Base-by-base conservation (phyloP, 225 moss, liverwort and hornwort genomes). In the Neckera pumila region DNA sequence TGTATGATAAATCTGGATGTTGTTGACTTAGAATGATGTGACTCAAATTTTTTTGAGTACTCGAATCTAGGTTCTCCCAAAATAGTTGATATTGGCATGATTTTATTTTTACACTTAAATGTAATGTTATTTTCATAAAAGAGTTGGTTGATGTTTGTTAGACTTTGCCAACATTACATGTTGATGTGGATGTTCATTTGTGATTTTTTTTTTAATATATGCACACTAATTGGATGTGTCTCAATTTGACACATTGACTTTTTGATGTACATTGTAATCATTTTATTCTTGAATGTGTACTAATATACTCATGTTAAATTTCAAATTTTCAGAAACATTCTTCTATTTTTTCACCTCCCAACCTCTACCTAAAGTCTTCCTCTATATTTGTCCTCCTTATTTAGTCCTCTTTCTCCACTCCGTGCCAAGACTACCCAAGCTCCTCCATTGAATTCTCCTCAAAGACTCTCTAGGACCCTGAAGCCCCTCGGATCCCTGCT, bases 371-470 rank as follows among this genome's bases (percentile, higher is more conserved):
- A 30, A 43, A 73, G 10, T 73, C 19, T 73, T 45, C 31, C 0
- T 75, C 1, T 45, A 1, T 43, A 1, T 45, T 45, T 8, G 45
- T 74, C 7, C 17, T 74, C 17, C 3, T 30, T 47, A 1, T 18
- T 74, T 31, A 2, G 1, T 17, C 11, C 1, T 31, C 2, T 1
- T 0, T 75, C 7, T 49, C 12, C 0, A 73, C 2, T 31, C 7
- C 3, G 4, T 0, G 1, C 30, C 3, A 72, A 27, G 17, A 43
- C 17, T 40, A 1, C 5, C 27, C 34, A 9, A 65, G 18, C 31
- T 9, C 64, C 9, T 18, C 17, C 4, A 9, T 1, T 5, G 4
- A 33, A 5, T 3, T 47, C 30, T n/a, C 30, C 2, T 15, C 7
- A 1, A 14, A 30, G 7, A 33, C 2, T 5, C 17, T 9, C 1